Conservation (phyloP, 108 stramenopile species). For the Skeletonema costatum region DNA sequence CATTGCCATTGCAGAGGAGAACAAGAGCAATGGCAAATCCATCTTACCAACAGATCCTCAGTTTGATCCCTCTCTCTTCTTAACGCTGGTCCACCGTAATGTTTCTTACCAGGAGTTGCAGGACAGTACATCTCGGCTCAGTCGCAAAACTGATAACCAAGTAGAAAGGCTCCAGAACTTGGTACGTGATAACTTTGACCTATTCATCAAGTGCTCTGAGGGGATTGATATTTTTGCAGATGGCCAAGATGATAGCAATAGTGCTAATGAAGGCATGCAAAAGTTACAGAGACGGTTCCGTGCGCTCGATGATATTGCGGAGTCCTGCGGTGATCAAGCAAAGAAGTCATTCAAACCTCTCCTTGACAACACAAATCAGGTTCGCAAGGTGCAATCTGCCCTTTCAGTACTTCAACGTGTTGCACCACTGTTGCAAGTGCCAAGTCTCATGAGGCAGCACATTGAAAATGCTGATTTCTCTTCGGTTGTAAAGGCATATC, state of each 20-base stretch:
- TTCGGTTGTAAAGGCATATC: constrained; percentile 85
- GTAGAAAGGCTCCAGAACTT: constrained; percentile 80
- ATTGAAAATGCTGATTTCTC: constrained; percentile 86
- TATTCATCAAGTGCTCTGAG: constrained; percentile 89
- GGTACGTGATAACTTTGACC: constrained; percentile 87
- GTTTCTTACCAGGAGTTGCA: constrained; percentile 73
- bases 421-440: constrained; percentile 80
- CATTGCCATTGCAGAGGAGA: constrained; percentile 59
- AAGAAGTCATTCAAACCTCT: constrained; percentile 87
- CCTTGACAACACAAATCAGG: constrained; percentile 89
- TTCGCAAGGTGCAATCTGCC: constrained; percentile 86
- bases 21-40: constrained; percentile 35
- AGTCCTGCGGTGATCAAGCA: constrained; percentile 77
- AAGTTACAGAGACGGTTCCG: constrained; percentile 62
- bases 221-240: constrained; percentile 82
- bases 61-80: constrained; percentile 88
- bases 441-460: constrained; percentile 85
- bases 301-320: constrained; percentile 74
- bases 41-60: constrained; percentile 75
- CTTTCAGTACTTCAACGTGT: constrained; percentile 84
- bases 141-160: constrained; percentile 86
- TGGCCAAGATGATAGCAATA: constrained; percentile 28
- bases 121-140: constrained; percentile 73
- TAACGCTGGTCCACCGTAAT: constrained; percentile 83
- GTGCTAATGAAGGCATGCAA: constrained; percentile 46